Evolutionary conservation across 768 basidiomycete species (phyloP).

Genomic region (Clavaria fumosa): DNA sequence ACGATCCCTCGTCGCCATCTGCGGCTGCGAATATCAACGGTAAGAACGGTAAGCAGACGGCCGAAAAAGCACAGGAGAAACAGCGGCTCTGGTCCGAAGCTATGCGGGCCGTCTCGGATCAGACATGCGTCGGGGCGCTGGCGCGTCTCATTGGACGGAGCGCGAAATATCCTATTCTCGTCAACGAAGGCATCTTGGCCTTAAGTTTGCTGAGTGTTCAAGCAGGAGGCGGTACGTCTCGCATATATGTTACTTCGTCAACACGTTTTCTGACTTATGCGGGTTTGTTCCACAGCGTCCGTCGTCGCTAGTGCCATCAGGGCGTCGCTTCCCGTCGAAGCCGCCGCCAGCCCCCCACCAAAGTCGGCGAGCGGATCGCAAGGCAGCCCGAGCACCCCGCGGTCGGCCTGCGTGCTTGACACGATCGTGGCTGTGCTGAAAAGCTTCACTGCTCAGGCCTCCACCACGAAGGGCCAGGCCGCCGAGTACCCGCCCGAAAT

Average conservation of each 20-base stretch:
- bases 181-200: constrained; percentile 82
- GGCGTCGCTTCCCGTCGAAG: constrained; percentile 30
- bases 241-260: not conserved
- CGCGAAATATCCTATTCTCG: constrained; percentile 64
- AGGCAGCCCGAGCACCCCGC: constrained; percentile 34
- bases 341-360: constrained; percentile 16
- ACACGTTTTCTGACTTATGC: constrained; percentile 2
- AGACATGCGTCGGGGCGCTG: constrained; percentile 45
- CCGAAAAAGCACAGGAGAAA: constrained; percentile 23
- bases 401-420: constrained; percentile 42
- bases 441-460: constrained; percentile 11
- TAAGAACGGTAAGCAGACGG: constrained; percentile 12
- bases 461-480: constrained; percentile 29
- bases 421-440: constrained; percentile 49
- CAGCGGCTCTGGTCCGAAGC: constrained; percentile 38
- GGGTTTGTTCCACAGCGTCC: constrained; percentile 28
- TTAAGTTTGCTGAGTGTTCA: constrained; percentile 62
- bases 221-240: constrained; percentile 42
- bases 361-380: constrained; percentile 25
- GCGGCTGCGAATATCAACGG: constrained; percentile 9
- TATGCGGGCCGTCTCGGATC: constrained; percentile 33
- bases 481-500: constrained; percentile 58
- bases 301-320: constrained; percentile 48
- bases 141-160: constrained; percentile 61
- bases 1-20: constrained; percentile 21